Evolutionary conservation across 345 rosid species (phyloP), one percentile per base, ranked within the genome.

Genomic region (Bruguiera parviflora): DNA sequence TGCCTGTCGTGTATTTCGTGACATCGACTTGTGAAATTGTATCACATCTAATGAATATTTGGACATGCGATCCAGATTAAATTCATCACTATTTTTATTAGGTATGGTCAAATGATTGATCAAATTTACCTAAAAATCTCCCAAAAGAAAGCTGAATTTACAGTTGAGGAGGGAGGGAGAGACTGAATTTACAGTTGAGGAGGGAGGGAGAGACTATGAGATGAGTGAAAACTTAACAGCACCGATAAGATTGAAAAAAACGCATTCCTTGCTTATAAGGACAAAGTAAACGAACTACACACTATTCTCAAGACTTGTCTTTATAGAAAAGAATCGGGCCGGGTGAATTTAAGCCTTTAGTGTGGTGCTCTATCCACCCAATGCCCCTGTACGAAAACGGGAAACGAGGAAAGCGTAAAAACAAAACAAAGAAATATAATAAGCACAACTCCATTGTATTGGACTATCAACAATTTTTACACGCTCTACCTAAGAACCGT

Each of bases 391-490:
- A 35, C 11, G 37, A 5, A 49, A 25, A 53, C 56, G 29, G 47
- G 25, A 62, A 60, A 52, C 33, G 24, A 37, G 27, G 57, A 28
- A 66, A 29, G 28, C 46, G 25, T 67, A 62, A 66, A 24, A 61
- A 28, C 63, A 16, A 33, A 25, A 3, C 35, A 64, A 11, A 2
- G 63, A 61, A 66, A 71, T 27, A 53, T 46, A 53, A 29, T 43
- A 37, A 75, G 46, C 52, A 63, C 58, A 61, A 59, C 52, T 63
- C 69, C 71, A 21, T 8, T 56, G 59, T 71, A 65, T 62, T 64
- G 28, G 59, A 75, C 72, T 79, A 83, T 78, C 52, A 78, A 77
- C 83, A 77, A 46, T 69, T 31, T 63, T 49, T 68, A 62, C 66
- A 64, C 60, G 49, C 33, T 47, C 70, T 20, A 24, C 15, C 58